Evolutionary conservation across 805 yeast species (phyloP).

Genomic region (Scheffersomyces amazonensis): DNA sequence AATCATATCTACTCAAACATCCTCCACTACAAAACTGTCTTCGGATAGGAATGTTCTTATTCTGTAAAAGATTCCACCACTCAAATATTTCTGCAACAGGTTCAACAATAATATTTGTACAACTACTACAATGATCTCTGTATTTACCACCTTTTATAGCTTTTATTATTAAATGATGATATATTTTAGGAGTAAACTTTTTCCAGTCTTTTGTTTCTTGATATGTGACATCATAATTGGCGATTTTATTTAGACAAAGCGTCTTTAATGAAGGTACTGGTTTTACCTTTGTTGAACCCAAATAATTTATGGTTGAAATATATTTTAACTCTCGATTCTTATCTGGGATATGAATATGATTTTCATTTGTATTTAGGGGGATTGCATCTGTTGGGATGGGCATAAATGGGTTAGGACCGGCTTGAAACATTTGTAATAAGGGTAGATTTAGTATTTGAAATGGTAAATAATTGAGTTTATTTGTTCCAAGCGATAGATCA

Average conservation of each 20-base stretch:
- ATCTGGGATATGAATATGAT: conserved; percentile 18
- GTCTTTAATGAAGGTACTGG: conserved; percentile 47
- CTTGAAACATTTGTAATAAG: conserved; percentile 41
- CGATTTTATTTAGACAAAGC: conserved; percentile 46
- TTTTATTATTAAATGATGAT: conserved; percentile 45
- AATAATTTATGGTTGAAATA: conserved; percentile 26
- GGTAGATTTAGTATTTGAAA: conserved; percentile 48
- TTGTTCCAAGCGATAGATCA: conserved; percentile 52
- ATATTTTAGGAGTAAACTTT: conserved; percentile 39
- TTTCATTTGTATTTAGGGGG: conserved; percentile 4
- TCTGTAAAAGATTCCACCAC: conserved; percentile 64
- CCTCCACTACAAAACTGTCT: conserved; percentile 53
- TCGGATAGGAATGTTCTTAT: conserved; percentile 49
- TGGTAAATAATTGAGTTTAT: conserved; percentile 51
- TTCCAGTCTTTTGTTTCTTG: conserved; percentile 58
- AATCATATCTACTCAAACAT: conserved; percentile 33
- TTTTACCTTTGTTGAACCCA: conserved; percentile 13
- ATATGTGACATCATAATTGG: conserved; percentile 50
- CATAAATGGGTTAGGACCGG: conserved; percentile 53
- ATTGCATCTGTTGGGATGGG: conserved; percentile 24
- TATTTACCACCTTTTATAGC: conserved; percentile 52
- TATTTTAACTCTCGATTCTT: conserved; percentile 15
- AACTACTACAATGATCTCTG: conserved; percentile 52
- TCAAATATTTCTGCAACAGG: conserved; percentile 58
- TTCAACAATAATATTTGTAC: conserved; percentile 48